Conservation (phyloP, 768 basidiomycete genomes). For the Steccherinum ochraceum region DNA sequence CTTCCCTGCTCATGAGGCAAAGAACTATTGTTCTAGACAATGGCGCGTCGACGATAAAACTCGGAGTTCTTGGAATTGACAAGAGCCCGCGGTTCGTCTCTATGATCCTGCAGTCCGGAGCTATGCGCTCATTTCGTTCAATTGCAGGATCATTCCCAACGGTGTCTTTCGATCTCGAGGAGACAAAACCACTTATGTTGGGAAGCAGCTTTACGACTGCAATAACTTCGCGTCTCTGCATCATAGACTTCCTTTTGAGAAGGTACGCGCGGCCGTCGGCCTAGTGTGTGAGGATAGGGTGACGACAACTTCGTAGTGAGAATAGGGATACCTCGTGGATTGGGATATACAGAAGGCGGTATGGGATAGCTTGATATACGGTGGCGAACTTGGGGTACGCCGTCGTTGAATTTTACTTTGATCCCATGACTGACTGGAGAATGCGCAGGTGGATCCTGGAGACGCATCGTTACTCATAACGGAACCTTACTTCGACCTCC, state of each 20-base stretch:
- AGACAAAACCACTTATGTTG: constrained; percentile 78
- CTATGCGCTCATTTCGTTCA: neutral
- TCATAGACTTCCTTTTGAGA: constrained; percentile 83
- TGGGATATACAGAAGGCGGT: constrained; percentile 95
- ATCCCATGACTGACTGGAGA: neutral
- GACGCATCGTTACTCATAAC: constrained; percentile 78
- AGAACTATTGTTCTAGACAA: constrained; percentile 73
- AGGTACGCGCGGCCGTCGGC: constrained; percentile 40
- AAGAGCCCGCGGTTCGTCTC: constrained; percentile 25
- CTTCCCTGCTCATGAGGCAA: constrained; percentile 14
- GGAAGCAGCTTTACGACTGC: constrained; percentile 77
- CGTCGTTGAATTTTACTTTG: neutral
- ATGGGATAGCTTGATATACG: constrained; percentile 87
- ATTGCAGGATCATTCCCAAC: constrained; percentile 66
- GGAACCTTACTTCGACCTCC: constrained; percentile 91
- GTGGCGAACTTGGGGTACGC: constrained; percentile 58
- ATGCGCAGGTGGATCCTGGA: constrained; percentile 59
- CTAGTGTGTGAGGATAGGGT: constrained; percentile 2
- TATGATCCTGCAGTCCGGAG: neutral
- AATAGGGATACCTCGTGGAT: constrained; percentile 84
- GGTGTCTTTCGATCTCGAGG: constrained; percentile 80
- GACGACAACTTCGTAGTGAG: constrained; percentile 18
- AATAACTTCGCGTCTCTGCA: constrained; percentile 75
- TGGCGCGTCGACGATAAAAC: constrained; percentile 79
- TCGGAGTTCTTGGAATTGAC: constrained; percentile 40